phyloP scores from a whole-genome alignment of 371 early-diverging fungal genomes.

The Rhizopus arrhizus region DNA sequence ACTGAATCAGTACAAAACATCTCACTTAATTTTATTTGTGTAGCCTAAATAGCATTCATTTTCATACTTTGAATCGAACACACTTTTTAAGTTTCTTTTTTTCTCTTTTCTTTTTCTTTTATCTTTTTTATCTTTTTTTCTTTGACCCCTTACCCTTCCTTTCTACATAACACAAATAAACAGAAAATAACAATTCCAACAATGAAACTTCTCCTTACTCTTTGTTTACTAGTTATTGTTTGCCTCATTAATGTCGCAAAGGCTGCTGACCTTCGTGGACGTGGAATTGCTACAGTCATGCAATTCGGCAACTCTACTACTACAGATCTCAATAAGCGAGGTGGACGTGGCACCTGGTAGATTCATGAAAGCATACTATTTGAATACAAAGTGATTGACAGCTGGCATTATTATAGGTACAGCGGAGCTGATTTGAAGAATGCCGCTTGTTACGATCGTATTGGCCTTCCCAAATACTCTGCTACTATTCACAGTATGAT shows the following conservation, averaged over 20 bases:
- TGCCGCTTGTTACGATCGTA: conserved; percentile 56
- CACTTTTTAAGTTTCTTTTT: conserved; percentile 2
- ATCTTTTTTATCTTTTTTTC: conserved; percentile 8
- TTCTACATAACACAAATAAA: neutral
- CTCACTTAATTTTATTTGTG: conserved; percentile 33
- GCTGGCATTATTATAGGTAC: conserved; percentile 37
- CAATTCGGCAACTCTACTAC: conserved; percentile 27
- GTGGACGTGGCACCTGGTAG: conserved; percentile 50
- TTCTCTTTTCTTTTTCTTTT: conserved; percentile 17
- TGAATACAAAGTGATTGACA: neutral
- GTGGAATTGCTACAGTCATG: conserved; percentile 46
- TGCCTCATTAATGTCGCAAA: conserved; percentile 21
- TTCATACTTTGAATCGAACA: conserved; percentile 11
- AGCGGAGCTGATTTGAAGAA: conserved; percentile 49
- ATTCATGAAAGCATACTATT: neutral
- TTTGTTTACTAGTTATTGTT: conserved; percentile 24
- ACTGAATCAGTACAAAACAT: conserved; percentile 8
- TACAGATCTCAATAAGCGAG: conserved; percentile 32
- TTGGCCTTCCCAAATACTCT: conserved; percentile 44
- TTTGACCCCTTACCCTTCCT: neutral
- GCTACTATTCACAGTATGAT: conserved; percentile 46
- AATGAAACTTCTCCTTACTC: conserved; percentile 30
- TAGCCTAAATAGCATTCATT: conserved; percentile 11
- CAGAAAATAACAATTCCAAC: neutral
- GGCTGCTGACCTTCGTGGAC: conserved; percentile 26